phyloP scores from a whole-genome alignment of 177 flowering plant genomes.

The Vitis hybrid region DNA sequence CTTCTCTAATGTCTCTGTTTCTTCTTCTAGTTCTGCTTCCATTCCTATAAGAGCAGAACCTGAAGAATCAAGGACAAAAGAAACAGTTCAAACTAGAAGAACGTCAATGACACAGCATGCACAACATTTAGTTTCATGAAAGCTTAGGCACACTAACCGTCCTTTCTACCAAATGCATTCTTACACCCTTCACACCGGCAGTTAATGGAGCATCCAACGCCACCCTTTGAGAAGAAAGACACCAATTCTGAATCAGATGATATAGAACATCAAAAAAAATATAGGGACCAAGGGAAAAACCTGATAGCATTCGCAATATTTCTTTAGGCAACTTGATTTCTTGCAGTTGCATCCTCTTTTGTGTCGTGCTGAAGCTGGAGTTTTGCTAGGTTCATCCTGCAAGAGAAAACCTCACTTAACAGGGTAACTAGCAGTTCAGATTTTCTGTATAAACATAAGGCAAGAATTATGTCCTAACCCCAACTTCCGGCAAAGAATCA shows the following conservation, averaged over 20 bases:
- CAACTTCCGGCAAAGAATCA: slow-evolving; percentile 56
- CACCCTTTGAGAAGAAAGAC: slow-evolving; percentile 56
- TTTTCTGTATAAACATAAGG: neutral
- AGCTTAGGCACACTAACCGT: slow-evolving; percentile 53
- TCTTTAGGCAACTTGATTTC: slow-evolving; percentile 93
- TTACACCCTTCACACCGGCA: slow-evolving; percentile 98
- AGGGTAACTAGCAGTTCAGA: slow-evolving; percentile 5
- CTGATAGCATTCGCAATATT: slow-evolving; percentile 99
- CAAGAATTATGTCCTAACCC: slow-evolving; percentile 40
- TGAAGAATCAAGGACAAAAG: slow-evolving; percentile 16
- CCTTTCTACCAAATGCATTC: slow-evolving; percentile 86
- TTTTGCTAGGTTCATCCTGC: slow-evolving; percentile 77
- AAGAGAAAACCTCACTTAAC: slow-evolving; percentile 5
- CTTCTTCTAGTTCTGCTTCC: slow-evolving; percentile 61
- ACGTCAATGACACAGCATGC: neutral
- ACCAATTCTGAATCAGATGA: slow-evolving; percentile 21
- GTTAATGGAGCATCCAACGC: slow-evolving; percentile 92
- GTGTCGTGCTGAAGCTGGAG: slow-evolving; percentile 97
- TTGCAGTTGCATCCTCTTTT: slow-evolving; percentile 99
- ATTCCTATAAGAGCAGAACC: slow-evolving; percentile 39
- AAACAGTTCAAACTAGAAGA: neutral
- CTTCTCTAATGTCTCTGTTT: slow-evolving; percentile 41
- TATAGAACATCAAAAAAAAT: slow-evolving; percentile 4
- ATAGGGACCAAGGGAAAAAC: slow-evolving; percentile 33
- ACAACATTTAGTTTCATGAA: neutral